phyloP scores from a whole-genome alignment of 106 monocot species.

The Dendrobium officinale region DNA sequence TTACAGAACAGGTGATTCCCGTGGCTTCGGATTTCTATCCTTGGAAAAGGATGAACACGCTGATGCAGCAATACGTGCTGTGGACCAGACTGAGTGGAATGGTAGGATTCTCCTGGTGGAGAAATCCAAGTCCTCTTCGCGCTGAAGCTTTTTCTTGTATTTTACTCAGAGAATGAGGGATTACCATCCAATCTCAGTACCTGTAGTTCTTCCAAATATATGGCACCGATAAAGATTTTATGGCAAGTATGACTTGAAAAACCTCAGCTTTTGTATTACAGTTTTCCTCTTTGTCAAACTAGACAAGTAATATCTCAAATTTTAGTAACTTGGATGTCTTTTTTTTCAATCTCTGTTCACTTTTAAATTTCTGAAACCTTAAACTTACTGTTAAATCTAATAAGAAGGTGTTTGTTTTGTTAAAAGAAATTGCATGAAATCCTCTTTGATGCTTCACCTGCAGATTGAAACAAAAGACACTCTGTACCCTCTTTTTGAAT shows the following conservation, averaged over 20 bases:
- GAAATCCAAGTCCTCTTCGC: slow-evolving; percentile 53
- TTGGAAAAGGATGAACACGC: slow-evolving; percentile 72
- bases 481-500: slow-evolving; percentile 2
- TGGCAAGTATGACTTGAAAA: slow-evolving; percentile 23
- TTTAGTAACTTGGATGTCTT: not conserved
- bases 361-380: not conserved
- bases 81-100: slow-evolving; percentile 71
- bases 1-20: slow-evolving; percentile 56
- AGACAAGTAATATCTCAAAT: not conserved
- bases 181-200: slow-evolving; percentile 3
- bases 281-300: not conserved
- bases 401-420: not conserved
- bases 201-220: slow-evolving; percentile 16
- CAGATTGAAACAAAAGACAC: slow-evolving; percentile 15
- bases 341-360: not conserved
- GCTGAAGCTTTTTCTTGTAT: slow-evolving; percentile 18
- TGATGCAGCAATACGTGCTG: slow-evolving; percentile 65
- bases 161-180: not conserved
- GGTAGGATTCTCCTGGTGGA: slow-evolving; percentile 58
- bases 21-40: slow-evolving; percentile 67
- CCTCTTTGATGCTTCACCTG: slow-evolving; percentile 31
- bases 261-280: not conserved
- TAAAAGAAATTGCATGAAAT: slow-evolving; percentile 6
- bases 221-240: slow-evolving; percentile 13
- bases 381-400: not conserved